Evolutionary conservation across 257 asterid genomes (phyloP).

Genomic region (Lantana camara): DNA sequence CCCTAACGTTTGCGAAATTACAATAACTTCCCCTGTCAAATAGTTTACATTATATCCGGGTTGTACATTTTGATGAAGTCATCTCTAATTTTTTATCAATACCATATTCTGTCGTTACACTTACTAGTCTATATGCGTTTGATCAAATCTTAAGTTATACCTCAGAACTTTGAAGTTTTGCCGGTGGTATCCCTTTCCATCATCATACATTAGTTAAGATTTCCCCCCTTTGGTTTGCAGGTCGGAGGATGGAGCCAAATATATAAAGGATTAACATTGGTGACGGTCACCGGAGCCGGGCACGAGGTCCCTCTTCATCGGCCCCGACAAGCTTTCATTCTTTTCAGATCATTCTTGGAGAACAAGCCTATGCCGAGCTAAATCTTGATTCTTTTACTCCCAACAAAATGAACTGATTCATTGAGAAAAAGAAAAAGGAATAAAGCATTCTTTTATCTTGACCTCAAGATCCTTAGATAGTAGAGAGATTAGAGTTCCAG

Average conservation of each 20-base stretch:
- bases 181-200: too few relatives aligned
- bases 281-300: conserved; percentile 91
- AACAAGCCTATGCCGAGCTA: conserved; percentile 70
- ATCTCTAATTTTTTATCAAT: too few relatives aligned
- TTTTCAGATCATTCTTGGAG: conserved; percentile 71
- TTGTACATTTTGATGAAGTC: too few relatives aligned
- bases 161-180: too few relatives aligned
- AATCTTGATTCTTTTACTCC: conserved; percentile 14
- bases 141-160: too few relatives aligned
- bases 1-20: too few relatives aligned
- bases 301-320: conserved; percentile 98
- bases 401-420: conserved; percentile 1
- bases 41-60: too few relatives aligned
- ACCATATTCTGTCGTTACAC: too few relatives aligned
- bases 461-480: neutral
- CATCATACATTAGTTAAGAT: neutral
- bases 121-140: too few relatives aligned
- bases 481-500: neutral
- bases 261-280: conserved; percentile 83
- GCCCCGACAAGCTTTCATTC: conserved; percentile 90
- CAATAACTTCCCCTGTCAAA: too few relatives aligned
- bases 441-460: neutral
- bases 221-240: conserved; percentile 35
- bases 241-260: conserved; percentile 99
- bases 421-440: neutral